Evolutionary conservation across 306 rosid genomes (phyloP).

Genomic region (Dalbergia cultrata): DNA sequence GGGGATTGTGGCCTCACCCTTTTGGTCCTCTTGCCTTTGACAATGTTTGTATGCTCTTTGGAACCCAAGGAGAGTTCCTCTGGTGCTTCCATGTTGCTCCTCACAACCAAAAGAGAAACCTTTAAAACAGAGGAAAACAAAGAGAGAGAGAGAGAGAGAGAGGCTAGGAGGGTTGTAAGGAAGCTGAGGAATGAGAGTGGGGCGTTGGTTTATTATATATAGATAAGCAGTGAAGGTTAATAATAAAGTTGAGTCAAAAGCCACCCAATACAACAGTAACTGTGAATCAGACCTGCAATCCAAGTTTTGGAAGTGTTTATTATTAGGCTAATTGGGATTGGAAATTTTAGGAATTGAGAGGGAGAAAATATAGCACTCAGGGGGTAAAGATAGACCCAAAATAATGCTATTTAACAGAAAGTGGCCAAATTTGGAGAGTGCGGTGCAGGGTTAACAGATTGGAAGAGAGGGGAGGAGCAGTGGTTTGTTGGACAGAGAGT

Average conservation of each 20-base stretch:
- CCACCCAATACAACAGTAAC: constrained; percentile 74
- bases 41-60: constrained; percentile 58
- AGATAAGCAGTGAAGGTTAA: constrained; percentile 44
- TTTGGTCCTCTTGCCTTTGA: constrained; percentile 90
- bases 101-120: constrained; percentile 36
- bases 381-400: constrained; percentile 49
- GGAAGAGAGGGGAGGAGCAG: constrained; percentile 47
- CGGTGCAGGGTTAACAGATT: constrained; percentile 42
- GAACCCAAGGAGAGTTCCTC: constrained; percentile 62
- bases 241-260: constrained; percentile 62
- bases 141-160: constrained; percentile 20
- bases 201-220: constrained; percentile 39
- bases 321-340: constrained; percentile 41
- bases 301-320: constrained; percentile 50
- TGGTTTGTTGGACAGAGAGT: constrained; percentile 53
- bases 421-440: constrained; percentile 67
- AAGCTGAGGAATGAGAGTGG: constrained; percentile 60
- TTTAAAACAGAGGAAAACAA: neutral
- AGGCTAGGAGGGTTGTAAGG: constrained; percentile 62
- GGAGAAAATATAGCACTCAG: constrained; percentile 53
- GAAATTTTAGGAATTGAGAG: constrained; percentile 41
- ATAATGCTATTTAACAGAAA: constrained; percentile 64
- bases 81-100: constrained; percentile 70
- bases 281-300: constrained; percentile 57
- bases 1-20: constrained; percentile 95